Percentiles rank a stretch among this genome's conserved stretches.
phyloP scores from a whole-genome alignment of 495 filamentous ascomycete genomes.

The Xylaria sp. region DNA sequence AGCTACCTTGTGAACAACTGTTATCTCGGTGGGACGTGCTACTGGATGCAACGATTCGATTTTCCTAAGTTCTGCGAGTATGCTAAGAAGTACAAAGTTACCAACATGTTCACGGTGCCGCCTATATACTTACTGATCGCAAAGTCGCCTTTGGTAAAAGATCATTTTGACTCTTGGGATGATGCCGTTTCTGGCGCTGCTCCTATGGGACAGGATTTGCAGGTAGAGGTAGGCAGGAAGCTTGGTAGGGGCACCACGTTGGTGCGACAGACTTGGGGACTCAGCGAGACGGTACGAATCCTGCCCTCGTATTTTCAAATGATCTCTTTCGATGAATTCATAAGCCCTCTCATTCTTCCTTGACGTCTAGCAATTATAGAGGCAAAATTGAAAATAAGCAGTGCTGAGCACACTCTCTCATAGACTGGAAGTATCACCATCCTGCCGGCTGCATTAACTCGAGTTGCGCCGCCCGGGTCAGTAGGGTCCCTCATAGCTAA shows the following conservation, averaged over 20 bases:
- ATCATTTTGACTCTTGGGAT: constrained; percentile 47
- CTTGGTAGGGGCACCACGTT: constrained; percentile 47
- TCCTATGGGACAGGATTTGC: constrained; percentile 49
- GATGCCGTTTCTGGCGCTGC: constrained; percentile 41
- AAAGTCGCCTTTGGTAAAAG: constrained; percentile 55
- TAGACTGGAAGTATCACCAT: constrained; percentile 40
- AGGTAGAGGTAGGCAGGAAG: constrained; percentile 38
- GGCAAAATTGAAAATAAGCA: too few relatives aligned
- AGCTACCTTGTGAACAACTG: constrained; percentile 51
- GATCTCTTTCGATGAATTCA: neutral
- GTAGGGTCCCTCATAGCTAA: constrained; percentile 68
- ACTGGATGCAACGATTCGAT: constrained; percentile 60
- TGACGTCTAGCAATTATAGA: neutral
- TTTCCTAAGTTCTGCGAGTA: constrained; percentile 53
- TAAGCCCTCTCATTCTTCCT: neutral
- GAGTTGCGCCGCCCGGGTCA: constrained; percentile 38
- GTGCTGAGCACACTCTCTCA: neutral
- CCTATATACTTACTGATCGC: constrained; percentile 59
- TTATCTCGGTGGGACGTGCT: constrained; percentile 52
- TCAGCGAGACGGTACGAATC: constrained; percentile 63
- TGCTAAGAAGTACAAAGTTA: constrained; percentile 51
- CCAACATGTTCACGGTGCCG: constrained; percentile 58
- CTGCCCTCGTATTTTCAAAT: neutral
- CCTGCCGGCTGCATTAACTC: constrained; percentile 16
- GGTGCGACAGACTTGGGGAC: constrained; percentile 75